A percentile compares a stretch with the other conserved stretches of the same genome.
Evolutionary conservation across 495 filamentous ascomycete species (phyloP).

Genomic region (Xylaria sp.): DNA sequence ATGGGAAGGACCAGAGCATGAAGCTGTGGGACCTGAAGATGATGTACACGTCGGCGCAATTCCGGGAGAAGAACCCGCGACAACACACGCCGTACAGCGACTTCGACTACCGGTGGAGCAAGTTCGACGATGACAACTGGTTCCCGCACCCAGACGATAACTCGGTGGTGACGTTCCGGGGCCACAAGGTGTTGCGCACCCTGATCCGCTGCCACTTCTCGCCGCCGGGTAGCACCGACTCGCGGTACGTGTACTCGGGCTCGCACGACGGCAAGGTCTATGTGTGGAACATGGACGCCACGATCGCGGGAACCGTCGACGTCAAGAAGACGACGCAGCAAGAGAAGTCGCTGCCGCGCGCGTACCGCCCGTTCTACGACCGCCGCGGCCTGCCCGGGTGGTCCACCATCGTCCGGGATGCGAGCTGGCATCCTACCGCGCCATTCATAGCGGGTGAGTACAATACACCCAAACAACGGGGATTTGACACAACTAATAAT

Average conservation of each 20-base stretch:
- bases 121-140: conserved; percentile 73
- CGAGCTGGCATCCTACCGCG: conserved; percentile 92
- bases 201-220: conserved; percentile 96
- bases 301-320: conserved; percentile 79
- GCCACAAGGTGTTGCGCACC: conserved; percentile 86
- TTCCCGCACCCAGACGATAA: conserved; percentile 84
- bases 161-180: conserved; percentile 90
- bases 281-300: conserved; percentile 94
- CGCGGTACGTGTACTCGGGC: conserved; percentile 90
- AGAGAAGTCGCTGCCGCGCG: conserved; percentile 23
- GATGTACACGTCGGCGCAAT: conserved; percentile 75
- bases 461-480: background rate
- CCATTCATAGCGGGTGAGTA: conserved; percentile 83
- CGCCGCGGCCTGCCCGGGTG: conserved; percentile 54
- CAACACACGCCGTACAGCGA: conserved; percentile 62
- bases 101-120: conserved; percentile 86
- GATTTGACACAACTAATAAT: conserved; percentile 16
- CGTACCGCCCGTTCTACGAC: conserved; percentile 41
- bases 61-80: conserved; percentile 55
- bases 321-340: conserved; percentile 68
- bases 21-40: conserved; percentile 94
- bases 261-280: conserved; percentile 88
- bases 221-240: conserved; percentile 85
- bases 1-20: conserved; percentile 95
- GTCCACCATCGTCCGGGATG: conserved; percentile 89